Evolutionary conservation across 1,284 basidiomycete genomes (phyloP), one percentile per base, ranked within the genome.

Genomic region (Cutaneotrichosporon dermatis): DNA sequence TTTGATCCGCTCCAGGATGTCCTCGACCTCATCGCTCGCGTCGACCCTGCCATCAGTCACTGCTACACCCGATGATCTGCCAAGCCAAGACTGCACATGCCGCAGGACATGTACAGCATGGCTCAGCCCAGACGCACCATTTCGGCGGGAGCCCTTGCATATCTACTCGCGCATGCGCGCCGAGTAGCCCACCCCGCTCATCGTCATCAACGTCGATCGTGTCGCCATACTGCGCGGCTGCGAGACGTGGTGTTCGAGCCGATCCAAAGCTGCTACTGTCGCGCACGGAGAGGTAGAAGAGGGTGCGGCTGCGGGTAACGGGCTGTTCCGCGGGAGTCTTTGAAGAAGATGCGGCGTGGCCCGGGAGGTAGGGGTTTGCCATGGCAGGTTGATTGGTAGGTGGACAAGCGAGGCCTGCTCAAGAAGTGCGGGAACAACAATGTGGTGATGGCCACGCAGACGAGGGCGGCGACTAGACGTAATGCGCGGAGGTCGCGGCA

Each of bases 241-340:
- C 67, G 51, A 46, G 77, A 77, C 48, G 80, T 73, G 62, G 39
- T 37, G 54, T 68, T 54, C 59, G 57, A 3, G 25, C 42, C 5
- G 59, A 16, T 10, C 62, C 54, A 34, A 84, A 81, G 0, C 83
- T 78, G 36, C 82, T 83, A 3, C 92, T 92, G 79, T 97, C 91
- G 64, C 95, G 85, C 76, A 92, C 92, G 9, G 93, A 97, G 60
- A 97, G 87, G 78, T 96, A 99, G 72, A 97, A 86, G 54, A 93
- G 85, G 3, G 95, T 98, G 52, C 95, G 80, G 1, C 90, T 94
- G 66, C 95, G 88, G 15, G 89, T 93, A 16, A 77, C 69, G 3
- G 62, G 62, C 25, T 44, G 40, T 36, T 56, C 50, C 41, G 36
- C 16, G 9, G 48, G n/a, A 5, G 36, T 16, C 33, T 16, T 25